Evolutionary conservation across 2,329 filamentous ascomycete genomes (phyloP).

Genomic region (Podosphaera aphanis): DNA sequence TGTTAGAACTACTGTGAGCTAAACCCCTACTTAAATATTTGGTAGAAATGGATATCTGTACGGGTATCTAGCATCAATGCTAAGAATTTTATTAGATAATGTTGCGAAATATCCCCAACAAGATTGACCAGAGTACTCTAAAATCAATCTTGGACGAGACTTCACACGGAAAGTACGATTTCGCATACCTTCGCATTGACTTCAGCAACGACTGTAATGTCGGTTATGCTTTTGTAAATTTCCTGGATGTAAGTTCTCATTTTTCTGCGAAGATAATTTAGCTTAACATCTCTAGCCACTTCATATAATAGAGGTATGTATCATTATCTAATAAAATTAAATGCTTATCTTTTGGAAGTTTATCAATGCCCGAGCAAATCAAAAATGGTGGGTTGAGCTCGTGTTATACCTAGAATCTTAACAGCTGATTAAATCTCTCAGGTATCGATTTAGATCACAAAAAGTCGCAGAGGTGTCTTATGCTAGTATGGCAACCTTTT

Average conservation of each 20-base stretch:
- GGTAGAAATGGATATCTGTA: background rate
- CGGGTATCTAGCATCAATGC: too few species aligned
- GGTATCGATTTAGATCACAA: constrained; percentile 62
- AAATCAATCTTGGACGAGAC: constrained; percentile 60
- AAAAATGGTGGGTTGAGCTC: constrained; percentile 33
- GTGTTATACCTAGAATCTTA: background rate
- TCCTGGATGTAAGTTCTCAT: constrained; percentile 40
- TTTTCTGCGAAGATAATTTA: background rate
- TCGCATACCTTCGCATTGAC: constrained; percentile 83
- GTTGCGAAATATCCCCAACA: constrained; percentile 86
- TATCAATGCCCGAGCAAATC: constrained; percentile 43
- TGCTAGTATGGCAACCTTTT: constrained; percentile 41
- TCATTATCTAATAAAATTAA: constrained; percentile 1
- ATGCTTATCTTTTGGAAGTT: constrained; percentile 29
- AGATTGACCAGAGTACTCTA: constrained; percentile 53
- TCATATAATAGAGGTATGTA: constrained; percentile 42
- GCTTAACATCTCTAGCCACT: constrained; percentile 32
- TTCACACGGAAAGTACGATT: constrained; percentile 69
- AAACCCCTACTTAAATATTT: constrained; percentile 1
- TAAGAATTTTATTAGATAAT: constrained; percentile 41
- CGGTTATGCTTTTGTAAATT: constrained; percentile 95
- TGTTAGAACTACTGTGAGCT: constrained; percentile 48
- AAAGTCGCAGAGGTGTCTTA: constrained; percentile 84
- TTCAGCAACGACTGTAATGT: constrained; percentile 55
- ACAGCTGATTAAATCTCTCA: constrained; percentile 1